Percentiles rank a stretch among this genome's conserved stretches.
Evolutionary conservation across 23 red algal genomes (phyloP).

Genomic region (Agarophyton chilense): DNA sequence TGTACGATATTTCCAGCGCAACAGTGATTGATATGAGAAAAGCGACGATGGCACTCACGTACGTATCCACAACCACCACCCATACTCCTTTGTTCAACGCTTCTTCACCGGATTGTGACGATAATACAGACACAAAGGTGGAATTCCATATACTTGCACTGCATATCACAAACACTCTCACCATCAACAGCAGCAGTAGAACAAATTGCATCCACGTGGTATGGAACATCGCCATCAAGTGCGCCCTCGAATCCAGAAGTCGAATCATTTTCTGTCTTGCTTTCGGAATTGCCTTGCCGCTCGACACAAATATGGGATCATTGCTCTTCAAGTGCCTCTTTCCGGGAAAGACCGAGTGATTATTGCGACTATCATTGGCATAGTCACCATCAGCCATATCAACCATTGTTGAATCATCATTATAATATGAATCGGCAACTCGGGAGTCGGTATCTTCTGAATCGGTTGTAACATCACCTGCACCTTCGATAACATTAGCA

Average conservation of each 20-base stretch:
- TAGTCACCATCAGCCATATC: neutral
- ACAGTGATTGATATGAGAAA: slow-evolving; percentile 19
- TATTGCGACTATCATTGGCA: neutral
- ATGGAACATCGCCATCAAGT: slow-evolving; percentile 38
- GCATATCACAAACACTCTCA: slow-evolving; percentile 23
- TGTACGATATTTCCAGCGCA: slow-evolving; percentile 3
- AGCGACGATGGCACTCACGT: neutral
- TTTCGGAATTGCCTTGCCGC: neutral
- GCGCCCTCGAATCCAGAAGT: slow-evolving; percentile 8
- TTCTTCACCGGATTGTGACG: neutral
- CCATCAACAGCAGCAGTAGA: slow-evolving; percentile 39
- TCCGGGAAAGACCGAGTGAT: neutral
- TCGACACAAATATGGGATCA: neutral
- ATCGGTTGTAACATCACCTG: neutral
- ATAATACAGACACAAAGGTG: neutral
- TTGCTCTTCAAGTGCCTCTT: neutral
- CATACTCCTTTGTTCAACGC: neutral
- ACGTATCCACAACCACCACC: slow-evolving; percentile 16
- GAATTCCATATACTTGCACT: slow-evolving; percentile 10
- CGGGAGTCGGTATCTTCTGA: too few relatives aligned
- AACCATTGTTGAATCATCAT: too few relatives aligned
- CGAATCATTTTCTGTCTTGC: neutral
- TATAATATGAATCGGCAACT: too few relatives aligned
- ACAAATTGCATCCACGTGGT: slow-evolving; percentile 42
- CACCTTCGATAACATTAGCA: neutral